These are phyloP conservation scores for Russula griseocarnosa DNA, from an alignment of 768 basidiomycete species.

Conservation along the genomic window DNA sequence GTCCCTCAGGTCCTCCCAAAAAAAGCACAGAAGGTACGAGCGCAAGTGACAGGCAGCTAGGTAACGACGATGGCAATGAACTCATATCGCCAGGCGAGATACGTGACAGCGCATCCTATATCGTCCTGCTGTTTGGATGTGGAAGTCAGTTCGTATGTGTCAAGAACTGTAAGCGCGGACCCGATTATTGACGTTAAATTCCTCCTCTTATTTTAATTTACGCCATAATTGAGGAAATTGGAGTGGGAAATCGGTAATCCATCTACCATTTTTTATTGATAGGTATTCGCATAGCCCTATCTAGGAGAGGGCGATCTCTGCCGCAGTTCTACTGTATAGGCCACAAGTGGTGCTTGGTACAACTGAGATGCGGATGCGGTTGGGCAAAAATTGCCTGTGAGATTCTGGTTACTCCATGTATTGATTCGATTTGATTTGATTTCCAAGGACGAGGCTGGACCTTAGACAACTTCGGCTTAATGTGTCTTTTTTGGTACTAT, in stretches of 20 bases:
- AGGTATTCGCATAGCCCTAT: conserved; percentile 1
- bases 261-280: not conserved
- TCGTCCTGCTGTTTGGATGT: not conserved
- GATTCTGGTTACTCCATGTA: too few species aligned
- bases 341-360: not conserved
- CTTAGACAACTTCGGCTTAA: not conserved
- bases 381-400: too few species aligned
- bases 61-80: conserved; percentile 2
- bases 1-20: not conserved
- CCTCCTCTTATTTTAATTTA: not conserved
- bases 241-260: not conserved
- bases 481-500: not conserved
- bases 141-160: too few species aligned
- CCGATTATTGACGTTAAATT: conserved; percentile 3
- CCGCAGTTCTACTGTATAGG: not conserved
- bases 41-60: conserved; percentile 8
- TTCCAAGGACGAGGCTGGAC: too few species aligned
- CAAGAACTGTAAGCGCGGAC: not conserved
- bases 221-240: conserved; percentile 8
- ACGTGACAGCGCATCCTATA: not conserved
- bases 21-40: not conserved
- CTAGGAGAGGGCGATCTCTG: conserved; percentile 17
- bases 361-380: not conserved
- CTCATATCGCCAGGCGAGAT: not conserved
- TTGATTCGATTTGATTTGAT: too few species aligned